These are phyloP conservation scores for Trichomonas gallinae DNA, from an alignment of 208 protist genomes.

Conservation along the genomic window DNA sequence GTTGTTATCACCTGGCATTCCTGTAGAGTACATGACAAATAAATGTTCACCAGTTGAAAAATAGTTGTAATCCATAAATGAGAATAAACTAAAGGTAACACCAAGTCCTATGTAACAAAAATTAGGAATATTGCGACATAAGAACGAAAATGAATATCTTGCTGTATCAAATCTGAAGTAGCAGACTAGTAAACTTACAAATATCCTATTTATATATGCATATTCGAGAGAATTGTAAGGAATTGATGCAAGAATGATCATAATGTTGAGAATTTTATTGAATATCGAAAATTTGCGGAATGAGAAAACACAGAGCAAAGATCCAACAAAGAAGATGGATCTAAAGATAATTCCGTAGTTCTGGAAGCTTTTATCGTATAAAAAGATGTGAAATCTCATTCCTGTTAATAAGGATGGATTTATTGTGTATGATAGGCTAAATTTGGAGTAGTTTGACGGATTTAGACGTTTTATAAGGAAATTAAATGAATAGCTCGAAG, in stretches of 20 bases:
- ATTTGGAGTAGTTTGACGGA: neutral
- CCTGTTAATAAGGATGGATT: neutral
- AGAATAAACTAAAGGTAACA: neutral
- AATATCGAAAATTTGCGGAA: too few relatives aligned
- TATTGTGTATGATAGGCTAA: neutral
- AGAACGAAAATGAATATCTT: neutral
- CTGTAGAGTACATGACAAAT: neutral
- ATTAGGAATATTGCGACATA: neutral
- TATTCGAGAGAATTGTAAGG: too few relatives aligned
- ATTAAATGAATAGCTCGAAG: neutral
- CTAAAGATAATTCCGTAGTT: too few relatives aligned
- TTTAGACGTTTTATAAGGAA: neutral
- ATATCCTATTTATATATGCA: neutral
- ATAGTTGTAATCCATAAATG: neutral
- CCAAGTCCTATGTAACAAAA: neutral
- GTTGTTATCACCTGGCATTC: neutral
- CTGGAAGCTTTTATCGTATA: too few relatives aligned
- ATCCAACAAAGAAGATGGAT: too few relatives aligned
- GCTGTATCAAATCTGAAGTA: neutral
- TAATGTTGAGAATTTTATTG: too few relatives aligned
- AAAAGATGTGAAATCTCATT: too few relatives aligned
- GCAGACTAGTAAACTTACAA: neutral
- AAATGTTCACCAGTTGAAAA: neutral
- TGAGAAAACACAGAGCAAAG: too few relatives aligned
- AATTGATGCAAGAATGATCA: too few relatives aligned